Base-by-base conservation (phyloP, 129 eudicot genomes). In the Flaveria bidentis region DNA sequence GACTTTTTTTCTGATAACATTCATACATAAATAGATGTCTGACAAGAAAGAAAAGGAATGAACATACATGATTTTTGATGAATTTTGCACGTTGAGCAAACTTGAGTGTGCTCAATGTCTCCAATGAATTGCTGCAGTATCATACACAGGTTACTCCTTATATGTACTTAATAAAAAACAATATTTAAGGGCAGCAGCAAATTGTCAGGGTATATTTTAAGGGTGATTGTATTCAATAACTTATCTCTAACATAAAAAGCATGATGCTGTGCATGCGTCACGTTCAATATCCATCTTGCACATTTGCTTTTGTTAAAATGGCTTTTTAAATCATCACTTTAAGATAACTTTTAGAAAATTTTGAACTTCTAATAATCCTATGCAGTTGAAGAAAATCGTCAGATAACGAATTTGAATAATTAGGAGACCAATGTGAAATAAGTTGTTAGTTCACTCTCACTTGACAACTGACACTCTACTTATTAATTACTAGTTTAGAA, bases 71-170 rank as follows among this genome's bases (percentile, higher is more conserved):
- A 85, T 95, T 95, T 80, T 95, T 95, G 47, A 95, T 91, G 82
- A 86, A 95, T 71, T 95, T 95, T 65, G 99, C 99, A 80, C 99
- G 99, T 72, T 95, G 99, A 58, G 97, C 99, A 72, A 95, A 95
- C 91, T 95, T 95, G 78, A 95, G 83, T 11, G 99, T 95, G 86
- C 99, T 95, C 76, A 95, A 51, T 30, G 99, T 95, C 96, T 95
- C 99, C 83, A 89, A 76, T 56, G 99, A 86, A 69, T 87, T 87
- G 89, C 99, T 95, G 96, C 87, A 85, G 74, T 36, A 45, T 75
- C 56, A 79, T 45, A 80, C 56, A 53, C 9, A 56, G 25, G 51
- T 82, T 63, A 78, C 72, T 71, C 51, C 51, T 45, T 18, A 47
- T 44, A 18, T 9, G 53, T 56, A 67, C 56, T 36, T 76, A 33